Evolutionary conservation across 441 rosid species (phyloP), one percentile per base, ranked within the genome.

Genomic region (Bruguiera hainesii): DNA sequence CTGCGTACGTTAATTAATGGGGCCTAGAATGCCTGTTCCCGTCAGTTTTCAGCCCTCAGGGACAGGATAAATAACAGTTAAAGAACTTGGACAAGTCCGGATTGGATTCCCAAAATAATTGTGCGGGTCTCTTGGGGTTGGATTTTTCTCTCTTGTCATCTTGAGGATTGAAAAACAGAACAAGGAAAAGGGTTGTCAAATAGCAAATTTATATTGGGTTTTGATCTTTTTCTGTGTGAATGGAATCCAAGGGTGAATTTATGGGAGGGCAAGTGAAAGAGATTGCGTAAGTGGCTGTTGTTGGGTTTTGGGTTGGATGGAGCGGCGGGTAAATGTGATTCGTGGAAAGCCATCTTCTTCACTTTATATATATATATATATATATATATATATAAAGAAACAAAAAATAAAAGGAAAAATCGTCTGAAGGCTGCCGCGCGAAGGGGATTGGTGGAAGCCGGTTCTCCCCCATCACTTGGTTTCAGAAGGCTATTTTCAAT

Each of bases 381-480:
- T 7, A 7, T 7, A 0, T 7, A 9, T 26, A 26, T 26, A 26
- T 8, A 0, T 10, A 9, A 9, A 2, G 15, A 2, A 2, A 11
- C 13, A 33, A 6, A 33, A 39, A 0, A 39, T 9, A 7, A 2
- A 9, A 2, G 15, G 48, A 39, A 39, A 11, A 66, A 49, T 10
- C 48, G 48, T 13, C 18, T 13, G 48, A 42, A 42, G 13, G 13
- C 48, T 42, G 48, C 48, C 18, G 64, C 61, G 61, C 31, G 67
- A 68, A 60, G 52, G 73, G 70, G 74, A 74, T 87, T 87, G 92
- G 92, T 69, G 72, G 78, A 76, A 75, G 65, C 69, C 73, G 74
- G 72, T 78, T 70, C 77, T 13, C 15, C 63, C 46, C 19, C n/a
- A 62, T 63, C 73, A 75, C 60, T 67, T 68, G 77, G 78, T 70